Evolutionary conservation across 352 stramenopile genomes (phyloP).

Genomic region (Phytophthora kernoviae): DNA sequence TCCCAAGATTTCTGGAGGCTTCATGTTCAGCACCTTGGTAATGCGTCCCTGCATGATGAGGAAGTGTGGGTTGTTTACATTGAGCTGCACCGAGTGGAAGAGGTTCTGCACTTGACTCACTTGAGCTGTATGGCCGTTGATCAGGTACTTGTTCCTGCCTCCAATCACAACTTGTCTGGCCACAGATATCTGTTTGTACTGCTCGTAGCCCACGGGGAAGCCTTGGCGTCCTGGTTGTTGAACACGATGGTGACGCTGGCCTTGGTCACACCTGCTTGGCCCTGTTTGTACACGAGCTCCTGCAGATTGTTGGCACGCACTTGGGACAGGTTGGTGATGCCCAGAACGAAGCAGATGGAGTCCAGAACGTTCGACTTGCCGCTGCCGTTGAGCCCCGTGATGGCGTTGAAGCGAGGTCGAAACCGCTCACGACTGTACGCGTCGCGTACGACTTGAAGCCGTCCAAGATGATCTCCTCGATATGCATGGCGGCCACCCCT

Average conservation of each 20-base stretch:
- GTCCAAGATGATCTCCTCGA: constrained; percentile 99
- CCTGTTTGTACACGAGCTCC: constrained; percentile 99
- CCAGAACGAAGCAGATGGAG: constrained; percentile 99
- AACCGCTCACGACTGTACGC: constrained; percentile 98
- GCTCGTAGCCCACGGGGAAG: constrained; percentile 97
- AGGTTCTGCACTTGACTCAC: constrained; percentile 99
- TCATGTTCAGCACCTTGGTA: constrained; percentile 99
- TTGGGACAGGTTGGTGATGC: constrained; percentile 99
- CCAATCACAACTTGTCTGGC: constrained; percentile 98
- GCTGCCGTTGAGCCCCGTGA: constrained; percentile 99
- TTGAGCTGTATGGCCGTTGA: constrained; percentile 98
- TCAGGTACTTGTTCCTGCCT: constrained; percentile 99
- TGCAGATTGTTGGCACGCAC: constrained; percentile 98
- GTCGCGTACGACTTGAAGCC: constrained; percentile 99
- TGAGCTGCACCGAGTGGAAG: constrained; percentile 99
- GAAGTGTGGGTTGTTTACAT: constrained; percentile 99
- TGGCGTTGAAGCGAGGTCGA: constrained; percentile 99
- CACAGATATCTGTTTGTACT: constrained; percentile 99
- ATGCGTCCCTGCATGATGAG: constrained; percentile 99
- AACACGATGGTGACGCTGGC: constrained; percentile 99
- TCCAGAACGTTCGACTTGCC: constrained; percentile 99
- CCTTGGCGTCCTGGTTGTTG: constrained; percentile 96
- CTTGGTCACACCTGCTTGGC: constrained; percentile 99
- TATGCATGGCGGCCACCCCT: constrained; percentile 88
- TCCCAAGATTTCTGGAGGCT: constrained; percentile 98